Base-by-base conservation (phyloP, 208 protist species). In the Acanthamoeba comandoni region DNA sequence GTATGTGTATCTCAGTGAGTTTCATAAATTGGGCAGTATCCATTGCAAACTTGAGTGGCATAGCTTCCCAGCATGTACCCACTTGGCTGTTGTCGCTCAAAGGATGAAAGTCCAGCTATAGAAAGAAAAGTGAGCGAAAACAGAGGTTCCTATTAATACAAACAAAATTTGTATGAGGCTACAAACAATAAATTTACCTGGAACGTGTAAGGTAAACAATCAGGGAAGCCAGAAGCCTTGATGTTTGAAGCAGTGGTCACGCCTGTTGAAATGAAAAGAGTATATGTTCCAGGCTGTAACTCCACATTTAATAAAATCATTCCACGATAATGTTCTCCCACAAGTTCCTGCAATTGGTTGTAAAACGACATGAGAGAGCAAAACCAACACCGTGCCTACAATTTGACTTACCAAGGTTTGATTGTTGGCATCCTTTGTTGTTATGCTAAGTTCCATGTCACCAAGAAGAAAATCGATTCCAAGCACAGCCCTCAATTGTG, bases 401-500 rank as follows among this genome's bases (percentile, higher is more conserved):
- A 7, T 19, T 13, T 24, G 43, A 39, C 19, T 9, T 77, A 17
- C 22, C 69, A 35, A 43, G 35, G 35, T 43, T 19, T 17, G 12
- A 17, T 22, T 84, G 22, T 17, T 15, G 24, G 51, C 62, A n/a
- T 84, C 52, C 12, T 84, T 84, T 55, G 52, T 64, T 49, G 52
- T 84, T 24, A 84, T n/a, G 29, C 55, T 55, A 7, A 84, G 52
- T 39, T 84, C 62, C 73, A 84, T 60, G 49, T 84, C 73, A n/a
- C 79, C 79, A 55, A 88, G 35, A 15, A 88, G 39, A 49, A 88
- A 88, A 19, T 88, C 79, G 2, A 52, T 24, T 49, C 73, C 73
- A 31, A 84, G 29, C 8, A 84, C 73, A 57, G 62, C 43, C 8
- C 51, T 9, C 73, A 84, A 9, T 17, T 29, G 12, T 31, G 73